Evolutionary conservation across 75 land plant genomes (phyloP), one percentile per base, ranked within the genome.

Genomic region (Cryptomeria japonica): DNA sequence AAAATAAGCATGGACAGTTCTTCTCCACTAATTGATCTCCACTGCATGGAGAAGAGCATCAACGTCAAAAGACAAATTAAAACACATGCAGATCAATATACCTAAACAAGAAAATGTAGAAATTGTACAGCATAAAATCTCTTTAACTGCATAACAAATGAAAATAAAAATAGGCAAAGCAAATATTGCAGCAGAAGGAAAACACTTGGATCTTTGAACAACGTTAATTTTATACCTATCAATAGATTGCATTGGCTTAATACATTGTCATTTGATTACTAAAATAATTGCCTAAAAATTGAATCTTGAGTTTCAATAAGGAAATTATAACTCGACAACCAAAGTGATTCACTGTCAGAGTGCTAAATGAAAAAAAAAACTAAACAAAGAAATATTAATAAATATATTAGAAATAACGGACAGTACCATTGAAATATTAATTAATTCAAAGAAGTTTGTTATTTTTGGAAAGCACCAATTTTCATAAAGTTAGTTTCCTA

Each of bases 21-120:
- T 82, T 93, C 87, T 28, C 89, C 93, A 86, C 95, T 95, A 38
- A 98, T 92, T 53, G 99, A 95, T 84, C 99, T 95, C 93, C 97
- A 94, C 99, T 95, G 95, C 83, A 58, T 15, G 89, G 6, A 32
- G 19, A 76, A 75, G 70, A 41, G 73, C 3, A 19, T 37, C n/a
- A 19, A 22, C 64, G 70, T 87, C 78, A 90, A 11, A 76, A 25
- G 51, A 32, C 7, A 38, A 53, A 87, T 58, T 58, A 70, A 84
- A 34, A 82, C 46, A 42, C 10, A 34, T 82, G 15, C 32, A 82
- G 14, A n/a, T 34, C 25, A 87, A 38, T 78, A 38, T 78, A 18
- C 5, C 34, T 25, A 85, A 53, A 49, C 1, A 87, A 39, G 49
- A 80, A 80, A 80, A 18, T 16, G n/a, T 22, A 85, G 78, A 31